phyloP scores from a whole-genome alignment of 345 rosid species.

The Moricandia arvensis region DNA sequence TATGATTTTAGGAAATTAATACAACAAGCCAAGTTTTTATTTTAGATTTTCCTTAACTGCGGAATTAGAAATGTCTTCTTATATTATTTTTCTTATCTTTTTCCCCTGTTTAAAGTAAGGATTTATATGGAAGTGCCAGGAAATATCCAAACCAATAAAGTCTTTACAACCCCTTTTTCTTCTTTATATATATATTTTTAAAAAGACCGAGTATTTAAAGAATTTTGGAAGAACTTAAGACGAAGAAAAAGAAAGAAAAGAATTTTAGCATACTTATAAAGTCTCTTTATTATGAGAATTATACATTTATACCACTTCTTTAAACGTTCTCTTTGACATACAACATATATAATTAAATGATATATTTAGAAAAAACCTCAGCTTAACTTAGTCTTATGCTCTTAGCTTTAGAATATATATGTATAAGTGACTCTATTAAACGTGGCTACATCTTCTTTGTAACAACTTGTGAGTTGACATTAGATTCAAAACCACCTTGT shows the following conservation, averaged over 20 bases:
- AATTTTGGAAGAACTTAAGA: slow-evolving; percentile 4
- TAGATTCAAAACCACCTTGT: neutral
- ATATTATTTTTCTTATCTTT: slow-evolving; percentile 1
- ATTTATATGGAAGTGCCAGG: slow-evolving; percentile 6
- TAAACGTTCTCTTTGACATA: slow-evolving; percentile 4
- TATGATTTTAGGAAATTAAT: neutral
- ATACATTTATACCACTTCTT: slow-evolving; percentile 4
- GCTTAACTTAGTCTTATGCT: neutral
- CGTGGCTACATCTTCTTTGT: slow-evolving; percentile 11
- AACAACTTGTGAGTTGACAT: neutral
- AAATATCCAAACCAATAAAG: slow-evolving; percentile 15
- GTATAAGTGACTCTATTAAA: slow-evolving; percentile 12
- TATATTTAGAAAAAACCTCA: neutral
- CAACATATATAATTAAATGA: slow-evolving; percentile 4
- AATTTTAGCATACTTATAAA: neutral
- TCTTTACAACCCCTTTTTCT: neutral
- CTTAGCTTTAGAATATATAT: slow-evolving; percentile 5
- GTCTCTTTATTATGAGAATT: slow-evolving; percentile 9
- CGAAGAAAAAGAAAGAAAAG: neutral
- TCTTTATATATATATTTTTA: neutral
- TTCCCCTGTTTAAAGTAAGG: slow-evolving; percentile 21
- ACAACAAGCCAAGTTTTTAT: neutral
- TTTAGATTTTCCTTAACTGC: slow-evolving; percentile 22
- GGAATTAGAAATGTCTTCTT: neutral
- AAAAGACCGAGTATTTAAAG: neutral